Evolutionary conservation across 2,329 filamentous ascomycete species (phyloP).

Genomic region (Stachybotrys chartarum): DNA sequence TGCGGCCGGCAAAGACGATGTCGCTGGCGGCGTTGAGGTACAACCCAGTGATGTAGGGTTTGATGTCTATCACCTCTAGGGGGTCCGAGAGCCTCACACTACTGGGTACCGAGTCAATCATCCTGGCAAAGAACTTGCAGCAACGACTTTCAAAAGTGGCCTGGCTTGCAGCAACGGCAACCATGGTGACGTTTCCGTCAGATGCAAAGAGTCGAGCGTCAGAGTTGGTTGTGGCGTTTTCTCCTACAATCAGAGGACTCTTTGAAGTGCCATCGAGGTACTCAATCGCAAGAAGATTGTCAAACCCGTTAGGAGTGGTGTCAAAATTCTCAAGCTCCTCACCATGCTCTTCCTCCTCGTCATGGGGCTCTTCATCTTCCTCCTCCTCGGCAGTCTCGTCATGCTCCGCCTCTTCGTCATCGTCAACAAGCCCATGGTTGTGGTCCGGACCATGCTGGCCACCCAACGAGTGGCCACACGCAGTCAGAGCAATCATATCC

Average conservation of each 20-base stretch:
- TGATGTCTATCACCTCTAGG: constrained; percentile 20
- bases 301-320: constrained; percentile 29
- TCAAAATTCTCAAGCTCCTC: constrained; percentile 17
- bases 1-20: constrained; percentile 15
- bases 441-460: constrained; percentile 37
- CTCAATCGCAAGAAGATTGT: constrained; percentile 34
- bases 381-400: neutral
- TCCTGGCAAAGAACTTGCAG: constrained; percentile 19
- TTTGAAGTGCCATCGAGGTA: constrained; percentile 32
- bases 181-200: constrained; percentile 36
- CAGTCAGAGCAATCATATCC: constrained; percentile 28
- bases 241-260: constrained; percentile 33
- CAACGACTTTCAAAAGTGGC: constrained; percentile 28
- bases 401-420: neutral
- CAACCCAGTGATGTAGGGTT: constrained; percentile 20
- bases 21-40: constrained; percentile 16
- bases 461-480: constrained; percentile 26
- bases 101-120: constrained; percentile 26
- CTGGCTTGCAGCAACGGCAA: constrained; percentile 24
- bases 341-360: neutral
- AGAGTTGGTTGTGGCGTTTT: constrained; percentile 29
- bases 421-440: constrained; percentile 24
- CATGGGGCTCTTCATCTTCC: neutral
- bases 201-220: constrained; percentile 35
- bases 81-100: constrained; percentile 18